Percentiles rank a stretch among this genome's conserved stretches.
Evolutionary conservation across 441 rosid species (phyloP).

Genomic region (Breynia disticha): DNA sequence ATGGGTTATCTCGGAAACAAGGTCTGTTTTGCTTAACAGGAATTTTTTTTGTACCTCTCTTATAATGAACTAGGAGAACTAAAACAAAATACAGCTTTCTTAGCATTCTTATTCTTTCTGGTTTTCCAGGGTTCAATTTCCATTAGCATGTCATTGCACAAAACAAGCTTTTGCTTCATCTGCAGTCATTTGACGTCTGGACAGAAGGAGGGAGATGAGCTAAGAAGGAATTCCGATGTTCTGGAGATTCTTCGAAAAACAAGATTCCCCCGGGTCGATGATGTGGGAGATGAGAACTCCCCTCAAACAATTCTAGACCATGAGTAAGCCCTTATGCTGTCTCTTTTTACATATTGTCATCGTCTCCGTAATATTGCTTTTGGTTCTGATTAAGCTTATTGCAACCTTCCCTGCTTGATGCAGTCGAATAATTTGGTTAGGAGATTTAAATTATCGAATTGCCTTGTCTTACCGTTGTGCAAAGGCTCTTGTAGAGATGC

Average conservation of each 20-base stretch:
- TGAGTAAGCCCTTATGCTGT: conserved; percentile 43
- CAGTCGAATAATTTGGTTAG: conserved; percentile 95
- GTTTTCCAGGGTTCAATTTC: conserved; percentile 92
- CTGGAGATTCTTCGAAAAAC: conserved; percentile 96
- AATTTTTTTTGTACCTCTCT: conserved; percentile 11
- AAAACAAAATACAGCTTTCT: conserved; percentile 13
- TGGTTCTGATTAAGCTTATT: background rate
- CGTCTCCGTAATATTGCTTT: background rate
- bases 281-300: conserved; percentile 51
- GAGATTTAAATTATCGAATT: conserved; percentile 93
- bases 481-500: conserved; percentile 97
- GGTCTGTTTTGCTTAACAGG: conserved; percentile 32
- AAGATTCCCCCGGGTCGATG: conserved; percentile 78
- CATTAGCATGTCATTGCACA: conserved; percentile 93
- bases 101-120: conserved; percentile 19
- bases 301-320: conserved; percentile 88
- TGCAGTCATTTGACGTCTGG: conserved; percentile 98
- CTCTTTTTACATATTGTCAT: background rate
- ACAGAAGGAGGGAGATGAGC: conserved; percentile 96
- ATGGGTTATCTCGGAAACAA: conserved; percentile 99
- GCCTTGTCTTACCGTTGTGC: conserved; percentile 78
- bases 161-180: conserved; percentile 95
- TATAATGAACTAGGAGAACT: conserved; percentile 3
- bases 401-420: conserved; percentile 15
- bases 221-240: conserved; percentile 90